A percentile compares a stretch with the other conserved stretches of the same genome.
Conservation (phyloP, 352 stramenopile species). For the Detonula confervacea region DNA sequence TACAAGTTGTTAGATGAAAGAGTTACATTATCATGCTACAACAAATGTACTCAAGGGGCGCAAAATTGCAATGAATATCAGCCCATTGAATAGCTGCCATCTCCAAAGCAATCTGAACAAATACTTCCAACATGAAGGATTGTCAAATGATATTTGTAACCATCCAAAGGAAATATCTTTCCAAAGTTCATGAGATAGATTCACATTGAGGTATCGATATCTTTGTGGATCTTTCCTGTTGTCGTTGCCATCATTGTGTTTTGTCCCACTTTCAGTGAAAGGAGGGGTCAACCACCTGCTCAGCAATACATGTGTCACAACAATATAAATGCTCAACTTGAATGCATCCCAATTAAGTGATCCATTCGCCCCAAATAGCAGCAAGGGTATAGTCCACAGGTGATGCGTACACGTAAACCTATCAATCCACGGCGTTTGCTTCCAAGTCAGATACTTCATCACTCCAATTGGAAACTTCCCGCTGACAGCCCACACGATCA, state of each 20-base stretch:
- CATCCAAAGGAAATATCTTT: constrained; percentile 68
- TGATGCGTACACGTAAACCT: constrained; percentile 80
- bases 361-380: constrained; percentile 57
- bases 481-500: constrained; percentile 82
- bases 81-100: constrained; percentile 69
- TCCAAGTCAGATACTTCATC: constrained; percentile 87
- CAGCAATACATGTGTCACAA: constrained; percentile 62
- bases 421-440: constrained; percentile 62
- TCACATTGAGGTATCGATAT: constrained; percentile 80
- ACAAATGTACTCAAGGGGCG: constrained; percentile 36
- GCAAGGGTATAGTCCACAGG: constrained; percentile 82
- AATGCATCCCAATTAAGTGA: constrained; percentile 46
- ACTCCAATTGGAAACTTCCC: constrained; percentile 90
- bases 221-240: constrained; percentile 25
- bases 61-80: constrained; percentile 57
- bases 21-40: constrained; percentile 11
- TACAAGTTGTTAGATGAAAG: constrained; percentile 4
- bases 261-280: constrained; percentile 33
- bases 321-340: constrained; percentile 61
- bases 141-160: constrained; percentile 65
- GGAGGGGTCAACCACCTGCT: constrained; percentile 68
- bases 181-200: constrained; percentile 79
- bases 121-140: constrained; percentile 54
- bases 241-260: constrained; percentile 11
- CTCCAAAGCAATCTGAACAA: constrained; percentile 66